These are phyloP conservation scores for Botrytis galanthina DNA, from an alignment of 2,329 filamentous ascomycete species.

Conservation along the genomic window DNA sequence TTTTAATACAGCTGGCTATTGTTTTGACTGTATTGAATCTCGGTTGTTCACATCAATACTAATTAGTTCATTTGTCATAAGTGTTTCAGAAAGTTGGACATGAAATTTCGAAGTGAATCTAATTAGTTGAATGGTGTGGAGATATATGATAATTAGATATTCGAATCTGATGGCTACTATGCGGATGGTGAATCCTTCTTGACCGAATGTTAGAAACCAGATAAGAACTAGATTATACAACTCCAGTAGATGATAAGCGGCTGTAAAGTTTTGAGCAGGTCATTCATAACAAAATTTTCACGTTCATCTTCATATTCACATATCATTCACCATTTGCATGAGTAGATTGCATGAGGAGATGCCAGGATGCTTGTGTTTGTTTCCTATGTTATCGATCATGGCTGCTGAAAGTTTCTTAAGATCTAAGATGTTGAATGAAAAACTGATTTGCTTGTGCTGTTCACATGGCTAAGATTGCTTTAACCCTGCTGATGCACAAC, in stretches of 20 bases:
- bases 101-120: background rate
- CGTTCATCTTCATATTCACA: accelerated
- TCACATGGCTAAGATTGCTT: background rate
- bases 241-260: accelerated
- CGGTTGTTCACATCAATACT: background rate
- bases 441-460: background rate
- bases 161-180: background rate
- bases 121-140: accelerated
- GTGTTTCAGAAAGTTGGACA: accelerated
- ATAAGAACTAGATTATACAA: background rate
- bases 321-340: background rate
- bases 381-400: background rate
- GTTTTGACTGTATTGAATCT: background rate
- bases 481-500: background rate
- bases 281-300: accelerated
- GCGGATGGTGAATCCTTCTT: accelerated
- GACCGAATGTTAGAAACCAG: background rate
- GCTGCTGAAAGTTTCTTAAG: background rate
- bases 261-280: background rate
- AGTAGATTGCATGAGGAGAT: background rate
- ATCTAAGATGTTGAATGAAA: background rate
- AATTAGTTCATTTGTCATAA: background rate
- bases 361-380: background rate
- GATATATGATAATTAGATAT: background rate
- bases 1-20: background rate